phyloP scores from a whole-genome alignment of 2,329 filamentous ascomycete genomes.

The Piedraia hortae region DNA sequence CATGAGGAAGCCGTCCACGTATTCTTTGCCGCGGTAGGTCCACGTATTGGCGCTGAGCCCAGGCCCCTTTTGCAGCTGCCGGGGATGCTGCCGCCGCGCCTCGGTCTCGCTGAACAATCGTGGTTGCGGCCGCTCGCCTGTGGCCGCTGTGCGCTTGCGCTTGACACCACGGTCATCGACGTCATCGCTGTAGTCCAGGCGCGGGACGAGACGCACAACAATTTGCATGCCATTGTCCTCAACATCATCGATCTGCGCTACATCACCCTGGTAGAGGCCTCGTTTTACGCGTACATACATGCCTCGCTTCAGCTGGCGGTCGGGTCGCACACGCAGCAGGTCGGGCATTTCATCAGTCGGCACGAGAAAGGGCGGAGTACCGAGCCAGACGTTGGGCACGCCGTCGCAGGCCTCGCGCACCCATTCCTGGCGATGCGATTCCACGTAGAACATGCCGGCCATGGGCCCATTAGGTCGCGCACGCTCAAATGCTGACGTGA shows the following conservation, averaged over 20 bases:
- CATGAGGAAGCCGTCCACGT: constrained; percentile 74
- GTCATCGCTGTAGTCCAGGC: constrained; percentile 82
- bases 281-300: constrained; percentile 68
- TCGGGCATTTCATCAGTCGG: constrained; percentile 96
- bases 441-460: constrained; percentile 86
- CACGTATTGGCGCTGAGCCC: constrained; percentile 38
- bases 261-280: constrained; percentile 59
- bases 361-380: constrained; percentile 62
- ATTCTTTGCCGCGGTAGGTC: constrained; percentile 68
- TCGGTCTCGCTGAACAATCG: constrained; percentile 81
- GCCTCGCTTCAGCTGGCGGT: constrained; percentile 55
- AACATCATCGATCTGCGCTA: constrained; percentile 77
- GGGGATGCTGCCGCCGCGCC: constrained; percentile 62
- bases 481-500: constrained; percentile 79
- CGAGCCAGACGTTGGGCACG: constrained; percentile 70
- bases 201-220: constrained; percentile 61
- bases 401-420: constrained; percentile 60
- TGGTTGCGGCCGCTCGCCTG: constrained; percentile 49
- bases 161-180: constrained; percentile 26
- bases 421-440: constrained; percentile 66
- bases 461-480: constrained; percentile 36
- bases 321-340: constrained; percentile 70
- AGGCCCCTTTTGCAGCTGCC: constrained; percentile 22
- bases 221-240: constrained; percentile 81
- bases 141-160: constrained; percentile 35